Conservation (phyloP, 2,329 filamentous ascomycete species). For the Monilinia fructigena region DNA sequence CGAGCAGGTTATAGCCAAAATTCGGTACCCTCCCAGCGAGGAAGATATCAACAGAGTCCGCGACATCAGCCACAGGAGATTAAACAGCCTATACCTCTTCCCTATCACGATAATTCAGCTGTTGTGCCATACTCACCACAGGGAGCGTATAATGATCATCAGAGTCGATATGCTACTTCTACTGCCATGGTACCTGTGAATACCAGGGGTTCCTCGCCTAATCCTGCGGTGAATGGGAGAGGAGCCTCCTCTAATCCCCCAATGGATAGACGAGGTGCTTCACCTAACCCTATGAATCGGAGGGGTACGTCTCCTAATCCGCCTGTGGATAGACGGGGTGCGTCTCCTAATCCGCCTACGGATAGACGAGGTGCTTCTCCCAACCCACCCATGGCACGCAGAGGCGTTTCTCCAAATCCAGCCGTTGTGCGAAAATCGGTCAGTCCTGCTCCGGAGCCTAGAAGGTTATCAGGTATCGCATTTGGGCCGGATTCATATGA, state of each 20-base stretch:
- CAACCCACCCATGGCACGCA: constrained; percentile 53
- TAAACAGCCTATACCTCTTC: constrained; percentile 31
- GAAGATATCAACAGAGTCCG: constrained; percentile 38
- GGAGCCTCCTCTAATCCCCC: constrained; percentile 35
- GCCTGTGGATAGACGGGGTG: constrained; percentile 25
- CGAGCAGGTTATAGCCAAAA: constrained; percentile 48
- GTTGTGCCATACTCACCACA: constrained; percentile 31
- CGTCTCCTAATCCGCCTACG: constrained; percentile 43
- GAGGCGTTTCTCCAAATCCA: constrained; percentile 43
- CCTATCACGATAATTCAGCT: constrained; percentile 34
- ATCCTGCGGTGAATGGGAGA: constrained; percentile 28
- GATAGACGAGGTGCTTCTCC: constrained; percentile 37
- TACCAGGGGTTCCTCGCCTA: constrained; percentile 35
- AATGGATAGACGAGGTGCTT: constrained; percentile 30
- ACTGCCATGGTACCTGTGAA: constrained; percentile 38
- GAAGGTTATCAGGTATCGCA: constrained; percentile 60
- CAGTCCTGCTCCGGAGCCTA: constrained; percentile 63
- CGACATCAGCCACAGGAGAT: constrained; percentile 33
- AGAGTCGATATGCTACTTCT: constrained; percentile 32
- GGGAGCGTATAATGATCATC: constrained; percentile 36
- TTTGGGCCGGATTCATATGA: constrained; percentile 78
- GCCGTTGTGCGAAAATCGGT: constrained; percentile 68
- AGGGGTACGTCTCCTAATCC: constrained; percentile 36
- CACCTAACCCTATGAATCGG: constrained; percentile 31
- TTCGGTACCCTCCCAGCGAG: constrained; percentile 45